These are phyloP conservation scores for Graphiopsis chlorocephala DNA, from an alignment of 2,329 filamentous ascomycete genomes.

Conservation along the genomic window DNA sequence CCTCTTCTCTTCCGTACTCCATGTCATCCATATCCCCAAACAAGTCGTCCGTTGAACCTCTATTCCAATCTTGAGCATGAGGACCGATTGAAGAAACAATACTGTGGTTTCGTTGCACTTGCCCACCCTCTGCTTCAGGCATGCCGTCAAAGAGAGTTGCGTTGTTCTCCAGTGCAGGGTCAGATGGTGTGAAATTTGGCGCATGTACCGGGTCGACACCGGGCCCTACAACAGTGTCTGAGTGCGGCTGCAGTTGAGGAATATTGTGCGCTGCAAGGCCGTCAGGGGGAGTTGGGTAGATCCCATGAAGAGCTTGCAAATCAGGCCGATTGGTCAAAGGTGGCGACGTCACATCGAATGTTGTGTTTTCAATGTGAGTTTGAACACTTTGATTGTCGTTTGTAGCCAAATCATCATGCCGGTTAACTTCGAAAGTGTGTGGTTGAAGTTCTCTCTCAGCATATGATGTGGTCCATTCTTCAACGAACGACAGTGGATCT, in stretches of 20 bases:
- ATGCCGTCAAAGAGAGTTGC: neutral
- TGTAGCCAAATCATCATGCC: neutral
- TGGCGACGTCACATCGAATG: conserved; percentile 24
- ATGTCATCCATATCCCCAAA: conserved; percentile 69
- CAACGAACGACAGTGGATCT: conserved; percentile 24
- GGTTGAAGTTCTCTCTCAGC: conserved; percentile 25
- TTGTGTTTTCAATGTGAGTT: neutral
- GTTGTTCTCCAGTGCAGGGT: neutral
- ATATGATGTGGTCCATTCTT: conserved; percentile 28
- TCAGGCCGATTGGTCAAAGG: conserved; percentile 38
- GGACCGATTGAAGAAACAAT: conserved; percentile 17
- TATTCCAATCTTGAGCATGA: conserved; percentile 17
- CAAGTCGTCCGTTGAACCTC: conserved; percentile 55
- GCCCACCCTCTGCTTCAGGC: neutral
- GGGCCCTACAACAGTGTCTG: neutral
- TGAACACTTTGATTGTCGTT: neutral
- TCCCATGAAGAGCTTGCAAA: conserved; percentile 48
- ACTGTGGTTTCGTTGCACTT: conserved; percentile 54
- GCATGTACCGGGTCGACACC: neutral
- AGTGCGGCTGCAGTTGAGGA: conserved; percentile 15
- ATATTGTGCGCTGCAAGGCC: conserved; percentile 36
- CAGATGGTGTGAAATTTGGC: neutral
- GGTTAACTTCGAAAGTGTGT: neutral
- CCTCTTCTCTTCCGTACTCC: conserved; percentile 67
- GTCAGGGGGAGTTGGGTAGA: conserved; percentile 73